Conservation (phyloP, 164 flowering plant genomes). For the Euptelea pleiosperma region DNA sequence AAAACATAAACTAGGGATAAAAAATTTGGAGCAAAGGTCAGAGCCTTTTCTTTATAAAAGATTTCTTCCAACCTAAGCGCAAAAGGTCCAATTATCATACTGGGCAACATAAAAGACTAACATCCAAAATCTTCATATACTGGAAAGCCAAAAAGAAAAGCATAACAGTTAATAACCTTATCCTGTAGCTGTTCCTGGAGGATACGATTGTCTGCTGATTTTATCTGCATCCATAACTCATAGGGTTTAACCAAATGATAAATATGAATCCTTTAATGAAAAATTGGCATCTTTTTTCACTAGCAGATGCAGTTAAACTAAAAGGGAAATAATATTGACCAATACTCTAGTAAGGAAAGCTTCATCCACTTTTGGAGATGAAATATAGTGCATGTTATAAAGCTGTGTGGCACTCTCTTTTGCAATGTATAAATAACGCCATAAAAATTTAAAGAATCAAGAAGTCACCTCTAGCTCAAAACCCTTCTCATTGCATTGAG, state of each 20-base stretch:
- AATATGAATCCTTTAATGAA: neutral
- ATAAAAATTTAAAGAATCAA: constrained; percentile 4
- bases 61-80: too few species aligned
- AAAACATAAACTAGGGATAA: neutral
- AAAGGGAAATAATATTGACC: neutral
- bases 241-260: constrained; percentile 6
- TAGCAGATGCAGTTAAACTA: neutral
- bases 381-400: too few species aligned
- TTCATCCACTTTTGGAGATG: neutral
- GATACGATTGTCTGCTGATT: constrained; percentile 92
- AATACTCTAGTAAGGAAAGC: neutral
- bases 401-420: neutral
- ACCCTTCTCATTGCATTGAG: constrained; percentile 84
- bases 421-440: neutral
- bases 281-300: neutral
- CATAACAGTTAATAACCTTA: constrained; percentile 46
- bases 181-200: constrained; percentile 89
- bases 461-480: constrained; percentile 87
- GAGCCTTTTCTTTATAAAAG: too few species aligned
- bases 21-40: neutral
- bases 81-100: neutral
- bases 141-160: neutral
- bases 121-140: neutral
- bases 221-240: constrained; percentile 53
- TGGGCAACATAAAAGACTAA: too few species aligned